Base-by-base conservation (phyloP, 345 rosid genomes). In the Melastoma malabathricum region DNA sequence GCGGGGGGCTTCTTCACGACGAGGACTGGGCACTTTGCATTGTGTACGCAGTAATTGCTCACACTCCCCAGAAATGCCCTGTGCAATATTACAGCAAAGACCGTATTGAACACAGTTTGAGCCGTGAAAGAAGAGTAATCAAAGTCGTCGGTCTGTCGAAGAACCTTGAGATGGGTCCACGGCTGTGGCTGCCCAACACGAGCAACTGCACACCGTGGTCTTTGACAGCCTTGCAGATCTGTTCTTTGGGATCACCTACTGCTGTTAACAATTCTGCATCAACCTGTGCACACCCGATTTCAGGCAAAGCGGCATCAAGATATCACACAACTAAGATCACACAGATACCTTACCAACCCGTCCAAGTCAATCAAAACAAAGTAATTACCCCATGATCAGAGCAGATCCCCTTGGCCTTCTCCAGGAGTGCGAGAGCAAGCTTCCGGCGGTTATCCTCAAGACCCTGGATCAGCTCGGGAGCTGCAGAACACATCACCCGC, bases 151-250 rank as follows among this genome's bases (percentile, higher is more conserved):
- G 38, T 31, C 1, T 9, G 10, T 31, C 7, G 49, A 55, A 68
- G 20, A 55, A 81, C 88, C 88, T 81, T 66, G 75, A 52, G 38
- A 77, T 59, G 18, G 79, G 50, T 59, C 83, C 83, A 20, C 77
- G 75, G 47, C 74, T 55, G 16, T 73, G 66, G 57, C 82, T 81
- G 44, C 88, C 84, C 19, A 81, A 9, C 7, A 81, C 43, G 13
- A 81, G 80, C 20, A 81, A 64, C 15, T 75, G 41, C 52, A 65
- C 56, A 10, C 68, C 59, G 48, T 60, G 74, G 61, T 75, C 71
- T n/a, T 78, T 78, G 0, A 51, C 78, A 2, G 62, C 71, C 43
- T 69, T 76, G 50, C 84, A 73, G 34, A 81, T 71, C 15, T 20
- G 47, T 12, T 61, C 66, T 55, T 67, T 75, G 1, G 88, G 80